Base-by-base conservation (phyloP, 768 basidiomycete genomes). In the Rhodosporidiobolus sp. region DNA sequence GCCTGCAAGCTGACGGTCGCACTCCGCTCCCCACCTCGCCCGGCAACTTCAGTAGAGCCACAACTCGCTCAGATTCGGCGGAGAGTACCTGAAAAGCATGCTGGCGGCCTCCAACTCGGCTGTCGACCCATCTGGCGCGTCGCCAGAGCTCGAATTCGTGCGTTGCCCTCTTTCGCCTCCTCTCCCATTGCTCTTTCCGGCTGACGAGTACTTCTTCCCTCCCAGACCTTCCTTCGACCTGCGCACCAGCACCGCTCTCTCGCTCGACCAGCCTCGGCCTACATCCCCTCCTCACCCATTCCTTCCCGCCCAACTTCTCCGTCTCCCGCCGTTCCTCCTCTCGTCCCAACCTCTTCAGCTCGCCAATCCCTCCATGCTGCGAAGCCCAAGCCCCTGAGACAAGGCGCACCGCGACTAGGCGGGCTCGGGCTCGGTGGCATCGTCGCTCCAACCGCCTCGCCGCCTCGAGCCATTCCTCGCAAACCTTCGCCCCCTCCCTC, bases 371-470 rank as follows among this genome's bases (percentile, higher is more conserved):
- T 12, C 57, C 57, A 24, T 38, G 24, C 9, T 12, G 34, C 6
- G 14, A 19, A 19, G 38, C 62, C 22, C 34, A 63, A 58, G 57
- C 57, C 57, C 24, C 59, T 67, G 61, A 28, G 71, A n/a, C 56
- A 67, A 17, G 71, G 71, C 11, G 62, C 71, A 0, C 71, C 71
- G 16, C 54, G 71, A 8, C 45, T 72, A 12, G 71, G 71, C 1
- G 71, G 71, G 2, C 52, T 72, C 14, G 71, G 71, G 0, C 66
- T 72, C 11, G 71, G 71, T 26, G 71, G 71, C 14, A 65, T 63
- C 46, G 59, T 52, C 59, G 59, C 54, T 7, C 9, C 58, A 34
- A 28, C 34, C 69, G 9, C 17, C 56, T 0, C 54, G 20, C 14
- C 58, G 24, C 11, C 32, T 38, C 48, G 24, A 46, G 8, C 30